A percentile compares a stretch with the other conserved stretches of the same genome.
Conservation (phyloP, 75 land plant species). For the Sequoiadendron giganteum region DNA sequence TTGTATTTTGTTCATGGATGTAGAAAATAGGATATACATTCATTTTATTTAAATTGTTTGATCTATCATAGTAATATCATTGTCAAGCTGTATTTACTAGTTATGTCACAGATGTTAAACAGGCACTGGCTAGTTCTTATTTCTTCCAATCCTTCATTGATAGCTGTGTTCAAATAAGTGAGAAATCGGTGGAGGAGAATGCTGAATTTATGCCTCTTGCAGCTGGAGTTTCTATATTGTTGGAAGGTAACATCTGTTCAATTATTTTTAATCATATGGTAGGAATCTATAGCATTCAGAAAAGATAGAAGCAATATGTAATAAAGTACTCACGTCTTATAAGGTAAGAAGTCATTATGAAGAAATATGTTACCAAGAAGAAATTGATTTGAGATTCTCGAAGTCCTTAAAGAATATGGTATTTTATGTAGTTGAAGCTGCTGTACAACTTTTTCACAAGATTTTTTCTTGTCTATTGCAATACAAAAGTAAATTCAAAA, state of each 20-base stretch:
- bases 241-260: conserved; percentile 44
- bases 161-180: conserved; percentile 26
- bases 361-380: neutral
- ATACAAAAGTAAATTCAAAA: neutral
- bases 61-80: neutral
- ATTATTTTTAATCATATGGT: neutral
- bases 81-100: conserved; percentile 3
- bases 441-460: neutral
- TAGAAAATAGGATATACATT: neutral
- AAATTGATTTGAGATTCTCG: neutral
- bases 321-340: neutral
- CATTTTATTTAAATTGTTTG: neutral
- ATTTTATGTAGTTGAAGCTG: neutral
- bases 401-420: neutral
- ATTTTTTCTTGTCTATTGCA: neutral
- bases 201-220: conserved; percentile 58
- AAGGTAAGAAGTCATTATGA: neutral
- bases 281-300: neutral
- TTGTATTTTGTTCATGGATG: neutral
- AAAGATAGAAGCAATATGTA: neutral
- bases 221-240: conserved; percentile 44
- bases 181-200: conserved; percentile 14
- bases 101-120: conserved; percentile 10
- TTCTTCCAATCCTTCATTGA: conserved; percentile 35
- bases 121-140: conserved; percentile 48